Conservation (phyloP, 139 green algal species). For the Gonium pectorale region DNA sequence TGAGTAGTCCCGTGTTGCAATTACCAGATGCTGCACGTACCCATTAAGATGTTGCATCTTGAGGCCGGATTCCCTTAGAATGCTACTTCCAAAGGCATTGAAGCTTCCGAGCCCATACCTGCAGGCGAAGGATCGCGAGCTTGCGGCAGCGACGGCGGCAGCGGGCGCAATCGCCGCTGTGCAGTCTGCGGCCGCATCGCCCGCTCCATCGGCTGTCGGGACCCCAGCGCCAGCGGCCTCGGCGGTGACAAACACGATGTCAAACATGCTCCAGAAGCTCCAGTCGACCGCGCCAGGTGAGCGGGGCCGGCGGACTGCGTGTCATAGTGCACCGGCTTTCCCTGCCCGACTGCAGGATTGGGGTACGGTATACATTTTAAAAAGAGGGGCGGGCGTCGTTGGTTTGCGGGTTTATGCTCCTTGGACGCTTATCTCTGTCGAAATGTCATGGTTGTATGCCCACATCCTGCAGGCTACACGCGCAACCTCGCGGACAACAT, state of each 20-base stretch:
- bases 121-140: conserved; percentile 39
- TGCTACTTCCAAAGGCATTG: no score
- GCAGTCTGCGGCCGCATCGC: conserved; percentile 7
- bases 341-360: no score
- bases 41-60: background rate
- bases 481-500: conserved; percentile 38
- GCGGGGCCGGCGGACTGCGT: no score
- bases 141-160: conserved; percentile 22
- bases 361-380: no score
- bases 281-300: conserved; percentile 30
- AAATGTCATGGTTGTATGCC: no score
- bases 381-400: no score
- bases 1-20: no score
- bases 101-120: background rate
- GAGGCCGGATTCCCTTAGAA: background rate
- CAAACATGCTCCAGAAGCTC: conserved; percentile 40
- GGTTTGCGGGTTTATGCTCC: no score
- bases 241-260: conserved; percentile 23
- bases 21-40: no score
- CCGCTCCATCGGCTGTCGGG: background rate
- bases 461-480: background rate
- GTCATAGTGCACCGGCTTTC: no score
- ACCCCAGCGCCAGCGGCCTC: background rate
- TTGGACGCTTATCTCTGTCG: no score
- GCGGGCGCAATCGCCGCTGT: conserved; percentile 28